Evolutionary conservation across 352 stramenopile species (phyloP).

Genomic region (Globisporangium paroecandrum): DNA sequence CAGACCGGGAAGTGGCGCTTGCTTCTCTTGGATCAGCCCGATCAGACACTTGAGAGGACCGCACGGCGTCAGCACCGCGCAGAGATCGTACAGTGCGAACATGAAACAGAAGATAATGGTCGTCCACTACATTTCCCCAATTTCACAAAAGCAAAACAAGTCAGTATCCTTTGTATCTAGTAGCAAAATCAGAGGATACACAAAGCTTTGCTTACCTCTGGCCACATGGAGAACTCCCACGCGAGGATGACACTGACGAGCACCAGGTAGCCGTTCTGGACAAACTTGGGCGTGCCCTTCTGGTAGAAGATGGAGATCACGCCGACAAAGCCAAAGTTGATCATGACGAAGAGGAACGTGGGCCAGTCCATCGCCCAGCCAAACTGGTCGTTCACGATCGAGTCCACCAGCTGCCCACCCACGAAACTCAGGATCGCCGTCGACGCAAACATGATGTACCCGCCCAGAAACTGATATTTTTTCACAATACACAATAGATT

Average conservation of each 20-base stretch:
- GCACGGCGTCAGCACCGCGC: constrained; percentile 96
- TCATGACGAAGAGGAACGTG: constrained; percentile 85
- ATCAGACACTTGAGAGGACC: constrained; percentile 93
- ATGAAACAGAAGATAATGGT: constrained; percentile 92
- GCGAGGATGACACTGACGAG: constrained; percentile 95
- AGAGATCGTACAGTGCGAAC: constrained; percentile 98
- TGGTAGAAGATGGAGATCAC: constrained; percentile 91
- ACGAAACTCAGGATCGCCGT: constrained; percentile 85
- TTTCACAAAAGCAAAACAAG: neutral
- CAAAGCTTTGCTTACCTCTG: constrained; percentile 71
- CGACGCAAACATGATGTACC: constrained; percentile 89
- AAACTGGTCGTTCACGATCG: constrained; percentile 71
- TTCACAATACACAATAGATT: neutral
- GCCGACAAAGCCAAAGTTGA: constrained; percentile 89
- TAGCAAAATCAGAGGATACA: too few relatives aligned
- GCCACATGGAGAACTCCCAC: constrained; percentile 97
- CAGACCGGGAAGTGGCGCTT: constrained; percentile 88
- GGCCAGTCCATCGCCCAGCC: constrained; percentile 73
- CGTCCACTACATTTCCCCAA: constrained; percentile 57
- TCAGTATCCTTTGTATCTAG: neutral
- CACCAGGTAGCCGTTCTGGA: constrained; percentile 95
- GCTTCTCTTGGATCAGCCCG: constrained; percentile 91
- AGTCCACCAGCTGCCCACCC: constrained; percentile 80
- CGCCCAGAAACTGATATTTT: constrained; percentile 49
- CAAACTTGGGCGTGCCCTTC: constrained; percentile 72